Base-by-base conservation (phyloP, 2,329 filamentous ascomycete genomes). In the Dryadomyces quercus-mongolicae region DNA sequence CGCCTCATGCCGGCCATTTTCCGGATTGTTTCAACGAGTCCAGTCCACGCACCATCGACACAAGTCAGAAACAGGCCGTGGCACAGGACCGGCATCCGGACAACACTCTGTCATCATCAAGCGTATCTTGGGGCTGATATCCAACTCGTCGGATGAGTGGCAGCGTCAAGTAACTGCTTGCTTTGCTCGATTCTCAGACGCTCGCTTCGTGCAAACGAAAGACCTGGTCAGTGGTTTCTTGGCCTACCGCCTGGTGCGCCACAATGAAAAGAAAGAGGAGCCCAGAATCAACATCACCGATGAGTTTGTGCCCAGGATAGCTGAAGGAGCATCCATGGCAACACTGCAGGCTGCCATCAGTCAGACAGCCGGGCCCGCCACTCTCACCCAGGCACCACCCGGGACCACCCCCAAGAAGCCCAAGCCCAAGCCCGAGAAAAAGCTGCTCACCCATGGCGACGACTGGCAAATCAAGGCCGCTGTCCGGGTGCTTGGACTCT, bases 401-500 rank as follows among this genome's bases (percentile, higher is more conserved):
- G 51, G 51, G 20, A 69, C 73, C 2, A 68, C 49, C 8, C 10
- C 10, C 31, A 82, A 78, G 63, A 80, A 77, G 62, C 66, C 72
- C 20, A 78, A 78, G 53, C 25, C 53, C 25, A 76, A 79, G 36
- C 72, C 75, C 34, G 68, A 75, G 8, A 80, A 78, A 60, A 74
- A 74, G 57, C 74, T 82, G 2, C 40, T 55, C 13, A 70, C 81
- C 0, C 94, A 93, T 65, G 75, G 77, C 20, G 87, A 92, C 56
- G 91, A 95, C 64, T 96, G 91, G 91, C 90, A 95, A 67, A 81
- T 95, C 55, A 86, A 82, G 65, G 87, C 87, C 12, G 86, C 86
- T 8, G 84, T 88, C 3, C 83, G 85, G 60, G 81, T 94, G 2
- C 84, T 95, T 74, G 82, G 86, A 10, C 68, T 95, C 21, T 67